Evolutionary conservation across 2,329 filamentous ascomycete species (phyloP).

Genomic region (Trichoderma citrinoviride): DNA sequence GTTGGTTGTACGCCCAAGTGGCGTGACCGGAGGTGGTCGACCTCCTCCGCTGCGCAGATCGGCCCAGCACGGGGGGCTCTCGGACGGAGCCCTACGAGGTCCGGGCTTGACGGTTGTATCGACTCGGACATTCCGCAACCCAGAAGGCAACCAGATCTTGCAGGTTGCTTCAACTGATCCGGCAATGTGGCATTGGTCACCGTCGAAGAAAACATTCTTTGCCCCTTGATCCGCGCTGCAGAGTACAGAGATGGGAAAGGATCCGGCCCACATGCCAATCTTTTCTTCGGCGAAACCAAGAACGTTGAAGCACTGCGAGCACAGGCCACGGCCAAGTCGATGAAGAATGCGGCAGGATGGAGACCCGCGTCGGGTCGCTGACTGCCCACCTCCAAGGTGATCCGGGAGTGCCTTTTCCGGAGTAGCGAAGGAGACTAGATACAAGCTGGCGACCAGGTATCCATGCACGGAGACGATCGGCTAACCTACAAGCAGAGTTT

Average conservation of each 20-base stretch:
- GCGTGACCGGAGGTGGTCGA: constrained; percentile 12
- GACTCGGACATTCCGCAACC: background rate
- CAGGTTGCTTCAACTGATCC: background rate
- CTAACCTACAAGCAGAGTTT: background rate
- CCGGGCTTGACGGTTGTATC: background rate
- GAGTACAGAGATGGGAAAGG: background rate
- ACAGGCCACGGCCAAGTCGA: background rate
- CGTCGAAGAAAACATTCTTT: background rate
- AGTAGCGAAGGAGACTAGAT: background rate
- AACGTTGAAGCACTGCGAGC: background rate
- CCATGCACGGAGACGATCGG: background rate
- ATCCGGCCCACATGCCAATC: background rate
- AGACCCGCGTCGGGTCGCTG: background rate
- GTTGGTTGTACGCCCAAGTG: constrained; percentile 11
- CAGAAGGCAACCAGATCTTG: background rate
- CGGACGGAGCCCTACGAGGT: constrained; percentile 2
- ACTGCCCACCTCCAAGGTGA: background rate
- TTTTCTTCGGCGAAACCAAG: background rate
- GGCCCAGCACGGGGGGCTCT: background rate
- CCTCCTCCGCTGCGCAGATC: constrained; percentile 2
- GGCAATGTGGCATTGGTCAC: background rate
- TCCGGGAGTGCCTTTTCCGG: background rate
- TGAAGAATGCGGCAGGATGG: background rate
- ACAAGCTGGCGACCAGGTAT: background rate
- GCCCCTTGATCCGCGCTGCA: background rate